Conservation (phyloP, 306 rosid species). For the Luffa aegyptiaca region DNA sequence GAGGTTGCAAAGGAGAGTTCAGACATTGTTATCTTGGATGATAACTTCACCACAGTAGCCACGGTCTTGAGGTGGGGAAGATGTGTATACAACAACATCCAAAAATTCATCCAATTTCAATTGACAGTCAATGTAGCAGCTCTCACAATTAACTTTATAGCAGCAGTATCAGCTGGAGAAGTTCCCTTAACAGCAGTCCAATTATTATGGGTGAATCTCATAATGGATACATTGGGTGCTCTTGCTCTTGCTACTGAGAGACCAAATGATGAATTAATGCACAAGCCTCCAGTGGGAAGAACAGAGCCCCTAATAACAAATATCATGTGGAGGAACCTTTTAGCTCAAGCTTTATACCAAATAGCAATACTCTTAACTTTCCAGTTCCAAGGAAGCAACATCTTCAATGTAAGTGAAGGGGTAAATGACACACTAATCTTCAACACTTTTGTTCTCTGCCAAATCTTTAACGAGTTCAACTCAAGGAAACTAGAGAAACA, state of each 20-base stretch:
- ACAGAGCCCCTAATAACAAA: slow-evolving; percentile 73
- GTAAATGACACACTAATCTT: slow-evolving; percentile 75
- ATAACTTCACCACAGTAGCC: slow-evolving; percentile 68
- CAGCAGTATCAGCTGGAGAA: slow-evolving; percentile 82
- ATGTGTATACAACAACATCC: slow-evolving; percentile 83
- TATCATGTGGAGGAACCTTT: slow-evolving; percentile 85
- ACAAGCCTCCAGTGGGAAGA: slow-evolving; percentile 61
- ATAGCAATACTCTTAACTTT: slow-evolving; percentile 49
- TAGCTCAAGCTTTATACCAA: slow-evolving; percentile 65
- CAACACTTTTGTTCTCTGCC: slow-evolving; percentile 76
- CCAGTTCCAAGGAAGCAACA: slow-evolving; percentile 57
- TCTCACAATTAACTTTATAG: slow-evolving; percentile 71
- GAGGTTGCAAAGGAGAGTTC: slow-evolving; percentile 94
- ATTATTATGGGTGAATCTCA: slow-evolving; percentile 79
- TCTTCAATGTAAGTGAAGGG: slow-evolving; percentile 34
- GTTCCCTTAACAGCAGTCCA: slow-evolving; percentile 86
- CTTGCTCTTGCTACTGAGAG: slow-evolving; percentile 81
- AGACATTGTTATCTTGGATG: slow-evolving; percentile 77
- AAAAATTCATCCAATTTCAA: slow-evolving; percentile 81
- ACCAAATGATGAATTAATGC: slow-evolving; percentile 73
- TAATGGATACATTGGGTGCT: slow-evolving; percentile 88
- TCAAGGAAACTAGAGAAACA: slow-evolving; percentile 70
- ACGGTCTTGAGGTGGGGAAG: slow-evolving; percentile 83
- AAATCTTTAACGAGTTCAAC: slow-evolving; percentile 84
- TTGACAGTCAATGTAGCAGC: slow-evolving; percentile 88